Evolutionary conservation across 169 alveolate genomes (phyloP).

Genomic region (Cryptosporidium andersoni): DNA sequence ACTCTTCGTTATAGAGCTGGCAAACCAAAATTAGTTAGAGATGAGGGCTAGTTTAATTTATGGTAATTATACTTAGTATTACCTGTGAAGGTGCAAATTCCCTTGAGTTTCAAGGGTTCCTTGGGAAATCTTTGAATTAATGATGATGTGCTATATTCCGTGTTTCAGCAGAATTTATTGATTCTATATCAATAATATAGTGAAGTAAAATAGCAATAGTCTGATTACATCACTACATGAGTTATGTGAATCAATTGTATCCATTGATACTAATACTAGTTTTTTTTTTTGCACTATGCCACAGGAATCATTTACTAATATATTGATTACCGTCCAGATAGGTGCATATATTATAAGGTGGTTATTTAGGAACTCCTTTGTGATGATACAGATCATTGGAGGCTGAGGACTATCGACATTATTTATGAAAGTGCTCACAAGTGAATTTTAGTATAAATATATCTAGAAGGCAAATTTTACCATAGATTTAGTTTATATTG

Average conservation of each 20-base stretch:
- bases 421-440: no score
- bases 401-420: conserved; percentile 60
- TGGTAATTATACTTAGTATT: no score
- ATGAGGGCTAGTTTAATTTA: no score
- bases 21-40: no score
- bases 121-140: background rate
- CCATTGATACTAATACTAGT: conserved; percentile 15
- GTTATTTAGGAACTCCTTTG: conserved; percentile 55
- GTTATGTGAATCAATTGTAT: conserved; percentile 43
- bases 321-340: conserved; percentile 41
- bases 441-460: no score
- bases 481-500: no score
- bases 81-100: no score
- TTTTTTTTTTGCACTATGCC: conserved; percentile 58
- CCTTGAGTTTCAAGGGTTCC: background rate
- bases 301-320: conserved; percentile 19
- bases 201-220: no score
- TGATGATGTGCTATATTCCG: conserved; percentile 71
- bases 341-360: conserved; percentile 36
- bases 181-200: no score
- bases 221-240: background rate
- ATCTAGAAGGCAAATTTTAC: no score
- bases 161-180: conserved; percentile 57
- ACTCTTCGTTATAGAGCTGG: no score
- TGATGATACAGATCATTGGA: conserved; percentile 46